Conservation (phyloP, 805 yeast genomes). For the Yamadazyma ubonensis region DNA sequence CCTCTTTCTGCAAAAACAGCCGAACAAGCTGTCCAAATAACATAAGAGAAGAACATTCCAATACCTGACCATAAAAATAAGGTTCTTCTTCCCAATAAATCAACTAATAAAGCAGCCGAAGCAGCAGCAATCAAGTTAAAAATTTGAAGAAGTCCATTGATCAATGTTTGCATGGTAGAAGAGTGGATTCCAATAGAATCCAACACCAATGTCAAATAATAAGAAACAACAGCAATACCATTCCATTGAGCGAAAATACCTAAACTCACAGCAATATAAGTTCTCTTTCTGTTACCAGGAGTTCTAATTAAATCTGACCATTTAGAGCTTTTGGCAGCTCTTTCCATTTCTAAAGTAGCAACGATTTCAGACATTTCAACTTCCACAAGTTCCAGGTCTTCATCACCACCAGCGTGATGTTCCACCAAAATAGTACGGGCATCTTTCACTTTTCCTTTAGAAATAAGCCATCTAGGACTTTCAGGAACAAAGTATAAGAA, state of each 20-base stretch:
- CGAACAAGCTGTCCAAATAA: constrained; percentile 26
- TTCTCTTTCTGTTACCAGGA: constrained; percentile 42
- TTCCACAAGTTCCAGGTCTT: constrained; percentile 13
- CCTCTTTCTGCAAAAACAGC: constrained; percentile 20
- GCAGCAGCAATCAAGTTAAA: constrained; percentile 20
- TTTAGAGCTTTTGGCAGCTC: constrained; percentile 26
- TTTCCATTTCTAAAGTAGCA: constrained; percentile 42
- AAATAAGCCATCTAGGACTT: constrained; percentile 47
- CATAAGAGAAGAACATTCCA: constrained; percentile 26
- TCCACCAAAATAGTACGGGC: constrained; percentile 23
- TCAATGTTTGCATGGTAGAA: constrained; percentile 14
- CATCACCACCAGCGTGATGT: constrained; percentile 33
- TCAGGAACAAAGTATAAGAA: constrained; percentile 46
- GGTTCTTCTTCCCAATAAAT: constrained; percentile 27
- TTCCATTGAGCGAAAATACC: constrained; percentile 43
- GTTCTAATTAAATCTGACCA: constrained; percentile 41
- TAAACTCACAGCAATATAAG: constrained; percentile 22
- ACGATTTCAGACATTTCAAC: constrained; percentile 42
- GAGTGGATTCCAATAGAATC: constrained; percentile 18
- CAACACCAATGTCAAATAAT: constrained; percentile 17
- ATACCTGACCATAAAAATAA: constrained; percentile 26
- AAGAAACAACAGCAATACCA: constrained; percentile 48
- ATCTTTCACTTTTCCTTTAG: constrained; percentile 27
- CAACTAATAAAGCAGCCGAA: constrained; percentile 20
- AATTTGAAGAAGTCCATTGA: constrained; percentile 16